These are phyloP conservation scores for Kwoniella sp. DNA, from an alignment of 768 basidiomycete species.

Conservation along the genomic window DNA sequence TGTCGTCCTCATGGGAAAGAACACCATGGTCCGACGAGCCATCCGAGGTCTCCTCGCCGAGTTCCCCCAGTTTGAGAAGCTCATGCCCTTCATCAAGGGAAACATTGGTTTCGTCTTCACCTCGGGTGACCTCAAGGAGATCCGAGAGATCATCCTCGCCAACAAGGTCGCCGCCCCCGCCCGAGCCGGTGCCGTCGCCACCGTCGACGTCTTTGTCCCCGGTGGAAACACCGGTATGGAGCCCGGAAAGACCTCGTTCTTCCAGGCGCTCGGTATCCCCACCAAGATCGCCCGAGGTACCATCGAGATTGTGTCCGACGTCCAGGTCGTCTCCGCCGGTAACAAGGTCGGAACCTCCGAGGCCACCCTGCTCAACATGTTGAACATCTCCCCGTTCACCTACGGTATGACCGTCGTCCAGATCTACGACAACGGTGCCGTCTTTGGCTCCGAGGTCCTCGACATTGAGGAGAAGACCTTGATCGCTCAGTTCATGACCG, in stretches of 20 bases:
- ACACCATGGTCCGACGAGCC: conserved; percentile 99
- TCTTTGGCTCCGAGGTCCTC: conserved; percentile 82
- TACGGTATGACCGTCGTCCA: conserved; percentile 99
- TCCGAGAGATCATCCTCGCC: conserved; percentile 85
- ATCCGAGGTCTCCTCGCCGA: conserved; percentile 85
- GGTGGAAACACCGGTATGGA: conserved; percentile 99
- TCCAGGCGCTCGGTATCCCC: conserved; percentile 98
- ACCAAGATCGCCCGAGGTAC: conserved; percentile 99
- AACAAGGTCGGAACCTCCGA: conserved; percentile 94
- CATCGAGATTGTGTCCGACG: conserved; percentile 96
- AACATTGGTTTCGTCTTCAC: conserved; percentile 99
- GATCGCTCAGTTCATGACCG: conserved; percentile 82
- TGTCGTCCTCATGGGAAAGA: conserved; percentile 98
- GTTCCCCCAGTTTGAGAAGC: conserved; percentile 87
- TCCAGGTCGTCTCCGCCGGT: conserved; percentile 88
- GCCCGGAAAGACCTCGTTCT: conserved; percentile 99
- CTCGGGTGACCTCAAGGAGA: conserved; percentile 79
- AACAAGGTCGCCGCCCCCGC: conserved; percentile 99
- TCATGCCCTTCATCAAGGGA: conserved; percentile 90
- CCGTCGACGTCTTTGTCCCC: conserved; percentile 85
- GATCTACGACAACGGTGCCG: conserved; percentile 90
- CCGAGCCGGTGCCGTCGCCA: conserved; percentile 93
- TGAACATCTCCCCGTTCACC: conserved; percentile 99
- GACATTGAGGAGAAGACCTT: conserved; percentile 90
- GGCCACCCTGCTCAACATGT: conserved; percentile 97